Evolutionary conservation across 805 yeast species (phyloP).

Genomic region (Middelhovenomyces tepae): DNA sequence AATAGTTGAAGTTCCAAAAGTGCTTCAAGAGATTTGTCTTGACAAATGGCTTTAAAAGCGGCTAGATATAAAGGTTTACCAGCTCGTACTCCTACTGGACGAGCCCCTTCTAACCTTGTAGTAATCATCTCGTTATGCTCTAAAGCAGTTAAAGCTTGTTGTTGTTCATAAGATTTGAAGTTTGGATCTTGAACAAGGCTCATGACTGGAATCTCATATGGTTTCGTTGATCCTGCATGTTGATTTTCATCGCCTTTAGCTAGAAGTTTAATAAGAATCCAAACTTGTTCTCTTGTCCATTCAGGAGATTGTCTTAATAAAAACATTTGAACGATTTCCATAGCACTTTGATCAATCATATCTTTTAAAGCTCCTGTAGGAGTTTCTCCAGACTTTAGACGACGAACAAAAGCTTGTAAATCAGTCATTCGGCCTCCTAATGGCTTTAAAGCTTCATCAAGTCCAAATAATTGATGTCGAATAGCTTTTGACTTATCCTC

Average conservation of each 20-base stretch:
- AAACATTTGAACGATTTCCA: constrained; percentile 79
- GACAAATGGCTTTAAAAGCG: constrained; percentile 61
- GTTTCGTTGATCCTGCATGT: constrained; percentile 1
- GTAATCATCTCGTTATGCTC: constrained; percentile 74
- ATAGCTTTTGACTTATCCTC: constrained; percentile 7
- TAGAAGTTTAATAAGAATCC: constrained; percentile 68
- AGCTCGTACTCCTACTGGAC: constrained; percentile 53
- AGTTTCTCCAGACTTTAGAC: constrained; percentile 79
- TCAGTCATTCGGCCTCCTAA: constrained; percentile 95
- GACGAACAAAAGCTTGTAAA: constrained; percentile 79
- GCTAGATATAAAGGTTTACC: constrained; percentile 80
- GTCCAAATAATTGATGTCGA: constrained; percentile 20
- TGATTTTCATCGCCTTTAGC: constrained; percentile 27
- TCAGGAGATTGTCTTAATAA: constrained; percentile 33
- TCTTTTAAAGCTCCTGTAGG: constrained; percentile 69
- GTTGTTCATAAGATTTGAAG: constrained; percentile 37
- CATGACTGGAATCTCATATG: not conserved
- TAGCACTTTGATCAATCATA: constrained; percentile 77
- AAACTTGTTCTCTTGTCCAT: constrained; percentile 74
- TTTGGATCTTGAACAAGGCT: constrained; percentile 23
- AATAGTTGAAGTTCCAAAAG: constrained; percentile 58
- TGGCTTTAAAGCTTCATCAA: constrained; percentile 56
- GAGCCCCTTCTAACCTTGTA: constrained; percentile 68
- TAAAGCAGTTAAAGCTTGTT: constrained; percentile 48
- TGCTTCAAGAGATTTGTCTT: constrained; percentile 47